Percentiles rank a stretch among this genome's conserved stretches.
These are phyloP conservation scores for Apiospora arundinis DNA, from an alignment of 2,329 filamentous ascomycete species.

Conservation along the genomic window DNA sequence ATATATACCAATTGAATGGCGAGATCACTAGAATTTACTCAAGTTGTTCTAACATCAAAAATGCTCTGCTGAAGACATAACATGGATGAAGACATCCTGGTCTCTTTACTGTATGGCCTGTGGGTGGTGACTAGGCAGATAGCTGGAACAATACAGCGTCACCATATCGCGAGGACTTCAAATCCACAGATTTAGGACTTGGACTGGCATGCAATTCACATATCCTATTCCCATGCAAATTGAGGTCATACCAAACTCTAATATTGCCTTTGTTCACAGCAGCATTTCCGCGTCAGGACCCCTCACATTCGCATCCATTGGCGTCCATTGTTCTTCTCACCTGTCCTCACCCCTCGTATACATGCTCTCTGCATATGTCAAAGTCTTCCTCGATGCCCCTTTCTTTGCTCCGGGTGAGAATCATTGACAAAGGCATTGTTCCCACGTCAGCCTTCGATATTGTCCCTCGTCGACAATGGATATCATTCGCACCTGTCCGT, in stretches of 20 bases:
- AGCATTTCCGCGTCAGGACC: not conserved
- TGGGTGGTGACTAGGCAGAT: too few species aligned
- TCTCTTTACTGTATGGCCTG: too few species aligned
- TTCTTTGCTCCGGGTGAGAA: not conserved
- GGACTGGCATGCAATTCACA: not conserved
- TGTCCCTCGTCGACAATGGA: not conserved
- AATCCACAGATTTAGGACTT: not conserved
- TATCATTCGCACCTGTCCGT: not conserved
- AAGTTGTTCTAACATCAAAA: too few species aligned
- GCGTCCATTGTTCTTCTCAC: not conserved
- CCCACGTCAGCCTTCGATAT: not conserved
- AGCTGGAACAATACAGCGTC: not conserved
- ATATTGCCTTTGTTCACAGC: not conserved
- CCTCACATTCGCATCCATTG: not conserved
- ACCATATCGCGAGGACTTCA: not conserved
- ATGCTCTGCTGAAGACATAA: too few species aligned
- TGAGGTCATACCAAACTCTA: conserved; percentile 8
- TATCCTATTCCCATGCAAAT: not conserved
- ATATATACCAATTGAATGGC: too few species aligned
- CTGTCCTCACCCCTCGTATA: not conserved
- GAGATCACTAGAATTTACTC: too few species aligned
- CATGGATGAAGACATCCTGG: too few species aligned
- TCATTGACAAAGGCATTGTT: not conserved
- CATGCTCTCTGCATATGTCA: too few species aligned
- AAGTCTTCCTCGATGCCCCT: not conserved